Conservation (phyloP, 1,139 yeast genomes). For the Magnusiomyces sp. region DNA sequence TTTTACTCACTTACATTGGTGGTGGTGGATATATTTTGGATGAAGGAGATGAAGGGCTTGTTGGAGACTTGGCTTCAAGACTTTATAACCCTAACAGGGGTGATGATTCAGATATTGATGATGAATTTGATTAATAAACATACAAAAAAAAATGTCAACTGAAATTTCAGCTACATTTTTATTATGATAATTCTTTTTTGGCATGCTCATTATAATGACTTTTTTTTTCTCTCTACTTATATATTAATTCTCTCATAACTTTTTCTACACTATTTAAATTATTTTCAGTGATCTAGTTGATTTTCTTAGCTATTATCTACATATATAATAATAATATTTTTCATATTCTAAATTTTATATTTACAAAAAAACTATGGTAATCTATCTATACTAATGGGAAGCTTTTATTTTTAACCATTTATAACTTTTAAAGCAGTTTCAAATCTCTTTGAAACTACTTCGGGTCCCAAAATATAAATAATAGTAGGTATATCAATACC, state of each 20-base stretch:
- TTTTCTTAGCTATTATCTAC: no score
- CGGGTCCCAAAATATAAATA: conserved; percentile 46
- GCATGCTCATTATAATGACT: no score
- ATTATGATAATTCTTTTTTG: no score
- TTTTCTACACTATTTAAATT: no score
- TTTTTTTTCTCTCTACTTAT: no score
- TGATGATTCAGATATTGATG: conserved; percentile 8
- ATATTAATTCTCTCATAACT: no score
- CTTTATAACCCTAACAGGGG: conserved; percentile 8
- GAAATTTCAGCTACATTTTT: background rate
- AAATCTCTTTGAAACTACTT: conserved; percentile 22
- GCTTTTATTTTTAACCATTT: background rate
- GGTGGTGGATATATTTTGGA: conserved; percentile 42
- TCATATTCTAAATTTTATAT: no score
- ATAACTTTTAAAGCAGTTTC: conserved; percentile 1
- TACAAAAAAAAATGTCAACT: background rate
- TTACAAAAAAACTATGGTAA: no score
- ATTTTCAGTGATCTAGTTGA: no score
- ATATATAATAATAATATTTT: no score
- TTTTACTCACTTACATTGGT: conserved; percentile 57
- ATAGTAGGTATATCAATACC: conserved; percentile 63
- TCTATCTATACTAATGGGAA: no score
- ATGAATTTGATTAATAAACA: conserved; percentile 3
- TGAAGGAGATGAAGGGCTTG: conserved; percentile 28
- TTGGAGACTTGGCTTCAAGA: conserved; percentile 28